A percentile compares a stretch with the other conserved stretches of the same genome.
These are phyloP conservation scores for Calonectria pteridis DNA, from an alignment of 2,329 filamentous ascomycete species.

Conservation along the genomic window DNA sequence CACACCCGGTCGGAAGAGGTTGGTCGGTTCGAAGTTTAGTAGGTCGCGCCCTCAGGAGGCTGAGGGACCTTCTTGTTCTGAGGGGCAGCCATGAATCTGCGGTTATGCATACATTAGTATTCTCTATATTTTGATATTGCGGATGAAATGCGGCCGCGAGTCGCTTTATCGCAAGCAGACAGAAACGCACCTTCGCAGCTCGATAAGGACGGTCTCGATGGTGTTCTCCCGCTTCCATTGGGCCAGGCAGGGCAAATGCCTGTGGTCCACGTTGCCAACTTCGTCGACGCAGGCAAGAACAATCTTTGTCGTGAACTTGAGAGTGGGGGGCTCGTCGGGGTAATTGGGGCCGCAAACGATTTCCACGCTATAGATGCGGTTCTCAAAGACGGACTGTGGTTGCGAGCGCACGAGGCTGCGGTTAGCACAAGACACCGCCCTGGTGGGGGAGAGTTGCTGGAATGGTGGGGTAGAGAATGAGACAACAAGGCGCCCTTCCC, in stretches of 20 bases:
- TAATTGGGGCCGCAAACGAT: constrained; percentile 95
- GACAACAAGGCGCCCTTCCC: background rate
- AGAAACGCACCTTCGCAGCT: constrained; percentile 77
- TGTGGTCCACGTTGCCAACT: constrained; percentile 86
- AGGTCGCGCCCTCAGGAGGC: constrained; percentile 83
- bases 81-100: constrained; percentile 91
- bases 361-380: constrained; percentile 98
- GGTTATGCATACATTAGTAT: background rate
- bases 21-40: constrained; percentile 40
- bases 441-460: background rate
- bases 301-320: constrained; percentile 94
- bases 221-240: constrained; percentile 95
- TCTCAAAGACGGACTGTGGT: constrained; percentile 90
- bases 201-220: constrained; percentile 93
- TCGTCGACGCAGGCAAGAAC: constrained; percentile 95
- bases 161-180: background rate
- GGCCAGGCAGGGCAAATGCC: constrained; percentile 84
- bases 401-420: constrained; percentile 15
- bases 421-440: constrained; percentile 19
- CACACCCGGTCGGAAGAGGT: constrained; percentile 3
- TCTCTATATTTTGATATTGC: background rate
- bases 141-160: too few species aligned
- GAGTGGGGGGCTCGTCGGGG: constrained; percentile 87
- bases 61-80: constrained; percentile 96
- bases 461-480: background rate